Evolutionary conservation across 2,329 filamentous ascomycete species (phyloP).

Genomic region (Ascocoryne sarcoides): DNA sequence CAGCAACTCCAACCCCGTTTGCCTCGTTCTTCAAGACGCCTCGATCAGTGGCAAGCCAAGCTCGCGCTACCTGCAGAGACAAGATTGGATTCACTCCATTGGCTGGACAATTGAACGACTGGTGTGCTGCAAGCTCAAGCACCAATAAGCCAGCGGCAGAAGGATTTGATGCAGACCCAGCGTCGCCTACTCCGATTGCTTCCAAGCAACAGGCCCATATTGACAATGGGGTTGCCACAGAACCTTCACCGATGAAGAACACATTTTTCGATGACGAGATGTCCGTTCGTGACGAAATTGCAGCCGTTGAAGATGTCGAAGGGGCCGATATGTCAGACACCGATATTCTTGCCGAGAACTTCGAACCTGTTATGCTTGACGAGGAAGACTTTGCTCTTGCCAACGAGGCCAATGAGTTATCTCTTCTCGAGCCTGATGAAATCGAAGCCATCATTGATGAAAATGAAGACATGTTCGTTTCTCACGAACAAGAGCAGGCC

Average conservation of each 20-base stretch:
- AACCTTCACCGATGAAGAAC: conserved; percentile 32
- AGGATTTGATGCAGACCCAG: conserved; percentile 1
- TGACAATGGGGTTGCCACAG: conserved; percentile 1
- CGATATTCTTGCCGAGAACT: conserved; percentile 26
- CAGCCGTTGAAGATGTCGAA: conserved; percentile 27
- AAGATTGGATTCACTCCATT: conserved; percentile 55
- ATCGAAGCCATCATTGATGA: conserved; percentile 9
- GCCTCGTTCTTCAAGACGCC: conserved; percentile 16
- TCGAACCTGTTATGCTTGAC: conserved; percentile 40
- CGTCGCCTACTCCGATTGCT: conserved; percentile 9
- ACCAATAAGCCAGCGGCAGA: conserved; percentile 34
- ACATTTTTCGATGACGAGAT: conserved; percentile 57
- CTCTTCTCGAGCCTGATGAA: conserved; percentile 37
- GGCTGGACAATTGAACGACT: conserved; percentile 50
- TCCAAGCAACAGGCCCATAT: conserved; percentile 2
- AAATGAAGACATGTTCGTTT: conserved; percentile 8
- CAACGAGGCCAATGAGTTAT: conserved; percentile 52
- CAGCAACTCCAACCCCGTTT: conserved; percentile 36
- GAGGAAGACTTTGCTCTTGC: conserved; percentile 50
- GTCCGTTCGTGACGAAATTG: conserved; percentile 34
- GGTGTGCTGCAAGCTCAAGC: conserved; percentile 54
- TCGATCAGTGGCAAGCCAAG: conserved; percentile 2
- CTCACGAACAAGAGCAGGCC: conserved; percentile 31
- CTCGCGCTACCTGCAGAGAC: conserved; percentile 3
- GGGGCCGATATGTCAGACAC: conserved; percentile 33